A percentile compares a stretch with the other conserved stretches of the same genome.
Evolutionary conservation across 176 grass and related monocot genomes (phyloP).

Genomic region (Olyra latifolia): DNA sequence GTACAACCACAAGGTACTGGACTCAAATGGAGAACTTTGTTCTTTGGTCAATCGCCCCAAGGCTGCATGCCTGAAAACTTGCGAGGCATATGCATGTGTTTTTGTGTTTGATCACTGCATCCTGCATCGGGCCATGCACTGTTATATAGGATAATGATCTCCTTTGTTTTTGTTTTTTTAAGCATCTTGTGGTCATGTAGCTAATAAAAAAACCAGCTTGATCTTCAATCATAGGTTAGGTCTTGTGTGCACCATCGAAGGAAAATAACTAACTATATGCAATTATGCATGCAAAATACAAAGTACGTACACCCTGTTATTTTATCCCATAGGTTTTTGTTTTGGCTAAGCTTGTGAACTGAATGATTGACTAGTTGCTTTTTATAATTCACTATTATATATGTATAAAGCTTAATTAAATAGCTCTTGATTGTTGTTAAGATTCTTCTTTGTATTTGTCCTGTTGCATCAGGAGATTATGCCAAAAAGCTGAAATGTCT

Average conservation of each 20-base stretch:
- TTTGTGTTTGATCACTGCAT: constrained; percentile 40
- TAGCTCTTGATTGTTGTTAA: background rate
- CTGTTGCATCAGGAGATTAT: background rate
- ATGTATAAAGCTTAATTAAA: background rate
- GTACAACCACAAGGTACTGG: background rate
- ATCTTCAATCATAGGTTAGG: constrained; percentile 10
- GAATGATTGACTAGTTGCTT: background rate
- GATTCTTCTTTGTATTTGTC: background rate
- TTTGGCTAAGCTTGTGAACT: constrained; percentile 28
- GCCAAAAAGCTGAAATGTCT: constrained; percentile 1
- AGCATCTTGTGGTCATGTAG: background rate
- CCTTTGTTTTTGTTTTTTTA: background rate
- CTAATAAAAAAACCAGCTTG: background rate
- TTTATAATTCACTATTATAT: background rate
- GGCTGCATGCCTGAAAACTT: constrained; percentile 38
- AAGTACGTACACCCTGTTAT: background rate
- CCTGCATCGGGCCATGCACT: constrained; percentile 21
- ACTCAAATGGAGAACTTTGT: background rate
- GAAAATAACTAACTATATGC: background rate
- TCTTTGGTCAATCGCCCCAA: background rate
- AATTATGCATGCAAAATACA: background rate
- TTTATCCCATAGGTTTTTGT: background rate
- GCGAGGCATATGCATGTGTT: constrained; percentile 36
- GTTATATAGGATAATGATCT: background rate
- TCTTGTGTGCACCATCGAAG: background rate